Percentiles rank a stretch among this genome's conserved stretches.
These are phyloP conservation scores for Xylariaceae sp. DNA, from an alignment of 2,329 filamentous ascomycete species.

Conservation along the genomic window DNA sequence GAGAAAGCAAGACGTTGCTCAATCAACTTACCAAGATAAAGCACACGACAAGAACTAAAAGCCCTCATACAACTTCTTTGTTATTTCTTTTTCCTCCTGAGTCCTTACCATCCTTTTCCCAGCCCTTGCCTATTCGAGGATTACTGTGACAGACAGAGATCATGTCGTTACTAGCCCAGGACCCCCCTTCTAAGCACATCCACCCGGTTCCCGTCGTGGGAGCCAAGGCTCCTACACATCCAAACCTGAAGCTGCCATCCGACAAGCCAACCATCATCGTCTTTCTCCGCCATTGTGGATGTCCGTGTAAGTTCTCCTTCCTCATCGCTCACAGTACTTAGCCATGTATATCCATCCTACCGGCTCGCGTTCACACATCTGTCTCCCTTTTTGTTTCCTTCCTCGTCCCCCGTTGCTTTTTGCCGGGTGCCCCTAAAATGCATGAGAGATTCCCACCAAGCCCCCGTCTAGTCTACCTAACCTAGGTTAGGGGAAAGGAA, in stretches of 20 bases:
- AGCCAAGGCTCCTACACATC: constrained; percentile 48
- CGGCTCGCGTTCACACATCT: background rate
- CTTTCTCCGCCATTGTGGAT: constrained; percentile 69
- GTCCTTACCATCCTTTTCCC: too few relatives aligned
- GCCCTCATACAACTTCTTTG: too few relatives aligned
- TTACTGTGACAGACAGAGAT: constrained; percentile 1
- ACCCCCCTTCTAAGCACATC: constrained; percentile 40
- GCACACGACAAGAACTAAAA: too few relatives aligned
- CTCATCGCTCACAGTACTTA: background rate
- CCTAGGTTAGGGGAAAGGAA: too few relatives aligned
- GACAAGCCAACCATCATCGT: constrained; percentile 55
- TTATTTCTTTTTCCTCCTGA: too few relatives aligned
- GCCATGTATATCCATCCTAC: background rate
- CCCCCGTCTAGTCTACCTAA: too few relatives aligned
- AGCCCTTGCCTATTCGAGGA: too few relatives aligned
- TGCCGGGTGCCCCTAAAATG: too few relatives aligned
- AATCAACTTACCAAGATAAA: too few relatives aligned
- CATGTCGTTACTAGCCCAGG: constrained; percentile 33
- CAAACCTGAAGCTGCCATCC: constrained; percentile 47
- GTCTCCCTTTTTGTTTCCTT: too few relatives aligned
- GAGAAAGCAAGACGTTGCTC: too few relatives aligned
- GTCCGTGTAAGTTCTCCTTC: constrained; percentile 57
- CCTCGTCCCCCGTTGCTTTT: background rate
- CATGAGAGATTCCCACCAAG: too few relatives aligned
- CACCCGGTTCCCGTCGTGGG: constrained; percentile 47